Percentiles rank a stretch among this genome's conserved stretches.
phyloP scores from a whole-genome alignment of 2,329 filamentous ascomycete species.

The Didymella keratinophila region DNA sequence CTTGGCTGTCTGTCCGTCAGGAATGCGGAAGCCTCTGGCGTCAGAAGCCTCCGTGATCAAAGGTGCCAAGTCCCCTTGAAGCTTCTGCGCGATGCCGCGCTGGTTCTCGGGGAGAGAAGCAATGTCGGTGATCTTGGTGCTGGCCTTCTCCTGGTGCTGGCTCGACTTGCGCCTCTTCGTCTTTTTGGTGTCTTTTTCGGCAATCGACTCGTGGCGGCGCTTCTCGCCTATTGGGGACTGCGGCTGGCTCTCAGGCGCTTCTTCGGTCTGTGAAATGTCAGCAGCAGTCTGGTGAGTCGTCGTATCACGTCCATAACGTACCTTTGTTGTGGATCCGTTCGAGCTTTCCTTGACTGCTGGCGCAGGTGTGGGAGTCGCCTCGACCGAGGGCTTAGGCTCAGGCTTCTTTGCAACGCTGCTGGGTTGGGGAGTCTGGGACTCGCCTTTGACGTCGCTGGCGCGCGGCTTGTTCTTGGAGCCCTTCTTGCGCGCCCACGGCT shows the following conservation, averaged over 20 bases:
- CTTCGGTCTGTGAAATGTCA: slow-evolving; percentile 26
- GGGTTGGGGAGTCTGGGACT: slow-evolving; percentile 38
- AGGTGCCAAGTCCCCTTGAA: slow-evolving; percentile 73
- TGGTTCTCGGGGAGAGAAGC: slow-evolving; percentile 67
- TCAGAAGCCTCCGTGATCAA: slow-evolving; percentile 73
- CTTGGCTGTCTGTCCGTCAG: slow-evolving; percentile 69
- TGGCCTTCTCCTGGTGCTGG: slow-evolving; percentile 36
- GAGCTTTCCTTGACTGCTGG: slow-evolving; percentile 29
- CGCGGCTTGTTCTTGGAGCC: slow-evolving; percentile 68
- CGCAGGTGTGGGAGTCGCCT: slow-evolving; percentile 26
- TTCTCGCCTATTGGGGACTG: slow-evolving; percentile 50
- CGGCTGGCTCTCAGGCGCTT: slow-evolving; percentile 41
- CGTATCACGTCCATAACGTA: slow-evolving; percentile 3
- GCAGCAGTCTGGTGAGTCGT: neutral
- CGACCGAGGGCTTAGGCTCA: slow-evolving; percentile 19
- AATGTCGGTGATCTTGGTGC: slow-evolving; percentile 30
- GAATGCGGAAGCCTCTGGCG: slow-evolving; percentile 67
- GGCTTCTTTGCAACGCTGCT: slow-evolving; percentile 22
- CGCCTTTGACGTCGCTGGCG: slow-evolving; percentile 66
- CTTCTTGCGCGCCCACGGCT: slow-evolving; percentile 76
- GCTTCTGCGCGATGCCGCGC: slow-evolving; percentile 71
- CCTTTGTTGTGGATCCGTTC: slow-evolving; percentile 41
- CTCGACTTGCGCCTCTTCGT: slow-evolving; percentile 51
- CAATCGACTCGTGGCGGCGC: slow-evolving; percentile 43
- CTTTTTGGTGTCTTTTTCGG: slow-evolving; percentile 43